These are phyloP conservation scores for Priceomyces castillae DNA, from an alignment of 805 yeast species.

Conservation along the genomic window DNA sequence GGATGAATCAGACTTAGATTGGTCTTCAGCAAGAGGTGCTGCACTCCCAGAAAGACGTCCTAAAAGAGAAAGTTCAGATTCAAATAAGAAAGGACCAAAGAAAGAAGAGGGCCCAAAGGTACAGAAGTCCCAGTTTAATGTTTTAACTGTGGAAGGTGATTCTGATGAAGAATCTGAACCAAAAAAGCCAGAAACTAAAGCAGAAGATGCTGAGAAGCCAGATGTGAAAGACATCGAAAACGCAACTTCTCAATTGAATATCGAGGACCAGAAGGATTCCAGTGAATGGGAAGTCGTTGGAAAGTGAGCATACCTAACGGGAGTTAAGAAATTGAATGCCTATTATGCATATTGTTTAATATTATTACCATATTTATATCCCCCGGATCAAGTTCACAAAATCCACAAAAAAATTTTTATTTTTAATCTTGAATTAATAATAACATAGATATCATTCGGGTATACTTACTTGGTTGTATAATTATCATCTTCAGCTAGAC, in stretches of 20 bases:
- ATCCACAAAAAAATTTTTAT: neutral
- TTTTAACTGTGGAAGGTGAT: conserved; percentile 34
- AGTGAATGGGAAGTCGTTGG: conserved; percentile 40
- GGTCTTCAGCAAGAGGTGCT: conserved; percentile 30
- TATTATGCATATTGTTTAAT: neutral
- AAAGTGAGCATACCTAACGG: conserved; percentile 18
- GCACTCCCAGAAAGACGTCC: conserved; percentile 27
- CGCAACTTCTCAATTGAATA: conserved; percentile 25
- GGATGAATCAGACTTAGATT: conserved; percentile 24
- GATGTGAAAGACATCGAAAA: conserved; percentile 20
- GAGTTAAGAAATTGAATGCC: neutral
- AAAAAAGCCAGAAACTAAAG: conserved; percentile 14
- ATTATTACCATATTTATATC: neutral
- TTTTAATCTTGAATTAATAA: neutral
- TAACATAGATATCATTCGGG: neutral
- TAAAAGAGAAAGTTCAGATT: conserved; percentile 29
- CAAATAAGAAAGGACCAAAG: conserved; percentile 16
- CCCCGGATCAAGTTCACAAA: neutral
- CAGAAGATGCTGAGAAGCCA: conserved; percentile 11
- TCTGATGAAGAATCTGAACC: conserved; percentile 23
- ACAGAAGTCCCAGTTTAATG: conserved; percentile 35
- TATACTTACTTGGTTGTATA: conserved; percentile 1
- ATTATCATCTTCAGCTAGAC: conserved; percentile 4
- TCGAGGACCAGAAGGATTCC: conserved; percentile 22
- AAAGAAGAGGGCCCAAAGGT: conserved; percentile 23